These are phyloP conservation scores for Nowakowskiella sp. DNA, from an alignment of 192 early-diverging fungal species.

Conservation along the genomic window DNA sequence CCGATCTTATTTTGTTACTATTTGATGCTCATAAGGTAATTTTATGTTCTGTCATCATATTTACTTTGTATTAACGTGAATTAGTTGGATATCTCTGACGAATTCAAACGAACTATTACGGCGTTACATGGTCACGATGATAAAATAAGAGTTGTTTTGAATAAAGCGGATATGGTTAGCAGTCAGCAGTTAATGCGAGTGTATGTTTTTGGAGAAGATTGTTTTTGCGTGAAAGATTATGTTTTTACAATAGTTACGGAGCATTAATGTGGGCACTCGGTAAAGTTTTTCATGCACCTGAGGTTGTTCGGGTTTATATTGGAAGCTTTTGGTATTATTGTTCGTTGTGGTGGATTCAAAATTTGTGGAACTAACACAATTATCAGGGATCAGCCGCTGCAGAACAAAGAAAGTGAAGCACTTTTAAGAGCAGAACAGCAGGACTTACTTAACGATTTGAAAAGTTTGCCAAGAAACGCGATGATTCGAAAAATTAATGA, in stretches of 20 bases:
- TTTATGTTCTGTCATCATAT: neutral
- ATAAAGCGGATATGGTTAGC: constrained; percentile 82
- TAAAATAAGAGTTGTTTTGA: constrained; percentile 76
- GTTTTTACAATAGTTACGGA: constrained; percentile 50
- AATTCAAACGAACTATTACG: constrained; percentile 76
- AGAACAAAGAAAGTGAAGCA: constrained; percentile 60
- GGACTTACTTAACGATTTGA: constrained; percentile 68
- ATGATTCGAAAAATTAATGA: constrained; percentile 82
- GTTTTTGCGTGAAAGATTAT: neutral
- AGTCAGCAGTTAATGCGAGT: constrained; percentile 84
- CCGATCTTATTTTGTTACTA: constrained; percentile 73
- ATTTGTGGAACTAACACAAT: constrained; percentile 17
- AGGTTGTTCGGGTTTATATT: constrained; percentile 80
- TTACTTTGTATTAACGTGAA: neutral
- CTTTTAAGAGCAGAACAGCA: constrained; percentile 67
- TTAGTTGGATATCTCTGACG: constrained; percentile 74
- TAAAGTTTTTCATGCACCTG: constrained; percentile 78
- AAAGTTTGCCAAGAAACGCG: constrained; percentile 68
- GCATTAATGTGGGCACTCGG: constrained; percentile 91
- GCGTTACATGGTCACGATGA: constrained; percentile 75
- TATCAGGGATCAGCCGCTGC: constrained; percentile 69
- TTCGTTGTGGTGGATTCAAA: neutral
- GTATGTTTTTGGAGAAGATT: constrained; percentile 26
- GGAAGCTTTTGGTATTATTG: constrained; percentile 2
- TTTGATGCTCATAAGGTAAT: constrained; percentile 74